Evolutionary conservation across 2,329 filamentous ascomycete species (phyloP).

Genomic region (Xylariaceae sp.): DNA sequence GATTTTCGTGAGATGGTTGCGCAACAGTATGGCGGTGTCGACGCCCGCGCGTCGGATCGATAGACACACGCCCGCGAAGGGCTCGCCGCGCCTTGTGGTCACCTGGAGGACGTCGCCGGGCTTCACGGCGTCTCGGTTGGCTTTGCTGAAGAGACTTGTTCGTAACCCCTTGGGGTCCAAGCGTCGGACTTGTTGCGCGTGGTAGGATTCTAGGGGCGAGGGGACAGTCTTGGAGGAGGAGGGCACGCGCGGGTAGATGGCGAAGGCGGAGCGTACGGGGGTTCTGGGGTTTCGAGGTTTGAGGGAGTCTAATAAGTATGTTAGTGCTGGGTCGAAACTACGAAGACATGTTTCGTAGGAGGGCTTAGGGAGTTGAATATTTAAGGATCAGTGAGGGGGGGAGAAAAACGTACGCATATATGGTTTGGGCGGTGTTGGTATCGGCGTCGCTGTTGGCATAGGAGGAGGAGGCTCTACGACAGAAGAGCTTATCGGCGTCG

Average conservation of each 20-base stretch:
- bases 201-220: constrained; percentile 73
- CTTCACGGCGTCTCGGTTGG: constrained; percentile 79
- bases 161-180: constrained; percentile 89
- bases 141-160: constrained; percentile 77
- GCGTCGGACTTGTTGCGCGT: constrained; percentile 69
- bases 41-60: constrained; percentile 87
- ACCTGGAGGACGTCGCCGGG: constrained; percentile 92
- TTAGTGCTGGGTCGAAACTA: neutral
- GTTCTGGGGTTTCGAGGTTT: neutral
- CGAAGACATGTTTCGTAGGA: neutral
- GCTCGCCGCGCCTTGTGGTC: constrained; percentile 79
- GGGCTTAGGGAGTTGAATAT: neutral
- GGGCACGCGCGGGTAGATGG: constrained; percentile 62
- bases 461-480: constrained; percentile 10
- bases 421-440: constrained; percentile 27
- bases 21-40: constrained; percentile 85
- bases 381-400: neutral
- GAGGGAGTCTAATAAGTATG: constrained; percentile 11
- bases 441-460: constrained; percentile 19
- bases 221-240: constrained; percentile 63
- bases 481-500: constrained; percentile 30
- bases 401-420: constrained; percentile 29
- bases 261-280: constrained; percentile 52
- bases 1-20: constrained; percentile 84
- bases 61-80: constrained; percentile 87